These are phyloP conservation scores for Amniculicola lignicola DNA, from an alignment of 495 filamentous ascomycete genomes.

Conservation along the genomic window DNA sequence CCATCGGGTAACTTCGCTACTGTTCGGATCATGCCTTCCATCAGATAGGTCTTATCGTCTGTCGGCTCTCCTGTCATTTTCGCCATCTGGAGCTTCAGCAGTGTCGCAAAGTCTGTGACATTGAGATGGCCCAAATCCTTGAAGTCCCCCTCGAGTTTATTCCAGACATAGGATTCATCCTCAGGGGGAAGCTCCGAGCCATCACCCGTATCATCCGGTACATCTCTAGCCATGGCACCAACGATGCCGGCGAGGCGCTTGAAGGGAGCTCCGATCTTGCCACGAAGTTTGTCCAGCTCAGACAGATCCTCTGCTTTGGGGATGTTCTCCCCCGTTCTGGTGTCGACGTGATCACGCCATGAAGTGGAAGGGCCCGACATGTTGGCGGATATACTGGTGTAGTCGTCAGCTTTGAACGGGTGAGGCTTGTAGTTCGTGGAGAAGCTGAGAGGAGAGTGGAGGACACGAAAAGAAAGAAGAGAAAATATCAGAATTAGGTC, in stretches of 20 bases:
- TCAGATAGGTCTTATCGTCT: slow-evolving; percentile 53
- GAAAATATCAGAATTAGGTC: no score
- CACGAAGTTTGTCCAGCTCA: slow-evolving; percentile 30
- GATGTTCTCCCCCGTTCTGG: slow-evolving; percentile 15
- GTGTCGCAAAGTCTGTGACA: slow-evolving; percentile 45
- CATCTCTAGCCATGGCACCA: slow-evolving; percentile 23
- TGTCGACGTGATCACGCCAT: slow-evolving; percentile 19
- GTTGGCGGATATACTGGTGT: background rate
- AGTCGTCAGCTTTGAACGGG: background rate
- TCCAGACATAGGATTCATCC: slow-evolving; percentile 22
- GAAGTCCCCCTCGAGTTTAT: slow-evolving; percentile 24
- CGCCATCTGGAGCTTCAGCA: slow-evolving; percentile 45
- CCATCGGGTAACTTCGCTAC: slow-evolving; percentile 52
- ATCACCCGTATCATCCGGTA: slow-evolving; percentile 42
- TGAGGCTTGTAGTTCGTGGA: no score
- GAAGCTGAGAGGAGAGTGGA: no score
- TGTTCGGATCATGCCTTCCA: slow-evolving; percentile 54
- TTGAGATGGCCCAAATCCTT: slow-evolving; percentile 44
- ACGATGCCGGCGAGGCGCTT: slow-evolving; percentile 30
- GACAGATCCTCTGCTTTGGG: slow-evolving; percentile 18
- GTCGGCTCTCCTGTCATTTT: slow-evolving; percentile 33
- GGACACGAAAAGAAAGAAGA: no score
- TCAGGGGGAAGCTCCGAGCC: slow-evolving; percentile 39
- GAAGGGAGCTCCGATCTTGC: slow-evolving; percentile 28
- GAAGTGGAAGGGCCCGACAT: slow-evolving; percentile 7